These are phyloP conservation scores for Fraxinus cuspidata DNA, from an alignment of 257 asterid genomes.

Conservation along the genomic window DNA sequence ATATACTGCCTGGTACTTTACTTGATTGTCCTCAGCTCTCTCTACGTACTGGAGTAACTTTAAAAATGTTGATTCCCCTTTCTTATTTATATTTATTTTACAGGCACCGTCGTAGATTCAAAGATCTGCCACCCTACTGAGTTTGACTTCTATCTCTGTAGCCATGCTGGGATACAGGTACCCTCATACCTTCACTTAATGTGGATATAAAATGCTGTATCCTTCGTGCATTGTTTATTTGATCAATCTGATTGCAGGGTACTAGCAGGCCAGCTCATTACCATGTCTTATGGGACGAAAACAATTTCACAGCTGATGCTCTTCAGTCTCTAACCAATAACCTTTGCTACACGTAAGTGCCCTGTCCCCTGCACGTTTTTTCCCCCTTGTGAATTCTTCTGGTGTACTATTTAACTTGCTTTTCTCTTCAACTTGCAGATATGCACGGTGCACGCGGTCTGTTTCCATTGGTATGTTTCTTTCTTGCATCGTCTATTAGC, in stretches of 20 bases:
- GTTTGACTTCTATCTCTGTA: slow-evolving; percentile 91
- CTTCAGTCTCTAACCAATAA: slow-evolving; percentile 82
- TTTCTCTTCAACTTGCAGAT: slow-evolving; percentile 43
- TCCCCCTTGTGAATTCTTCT: not conserved
- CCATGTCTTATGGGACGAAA: slow-evolving; percentile 95
- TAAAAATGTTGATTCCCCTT: not conserved
- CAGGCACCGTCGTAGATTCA: slow-evolving; percentile 93
- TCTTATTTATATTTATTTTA: slow-evolving; percentile 9
- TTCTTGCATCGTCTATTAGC: not conserved
- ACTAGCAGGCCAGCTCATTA: slow-evolving; percentile 95
- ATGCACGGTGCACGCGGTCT: slow-evolving; percentile 93
- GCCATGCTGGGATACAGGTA: slow-evolving; percentile 98
- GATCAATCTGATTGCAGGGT: slow-evolving; percentile 43
- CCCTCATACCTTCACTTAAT: not conserved
- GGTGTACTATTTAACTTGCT: not conserved
- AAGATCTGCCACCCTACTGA: slow-evolving; percentile 97
- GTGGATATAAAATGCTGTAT: not conserved
- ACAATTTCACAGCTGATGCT: slow-evolving; percentile 81
- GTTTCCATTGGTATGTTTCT: slow-evolving; percentile 79
- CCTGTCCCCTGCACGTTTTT: not conserved
- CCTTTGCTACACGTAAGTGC: slow-evolving; percentile 88
- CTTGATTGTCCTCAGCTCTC: not conserved
- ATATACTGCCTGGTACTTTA: slow-evolving; percentile 76
- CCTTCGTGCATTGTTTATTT: not conserved
- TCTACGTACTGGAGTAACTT: not conserved